Evolutionary conservation across 2,329 filamentous ascomycete genomes (phyloP), one percentile per base, ranked within the genome.

Genomic region (Endoconidiophora laricicola): DNA sequence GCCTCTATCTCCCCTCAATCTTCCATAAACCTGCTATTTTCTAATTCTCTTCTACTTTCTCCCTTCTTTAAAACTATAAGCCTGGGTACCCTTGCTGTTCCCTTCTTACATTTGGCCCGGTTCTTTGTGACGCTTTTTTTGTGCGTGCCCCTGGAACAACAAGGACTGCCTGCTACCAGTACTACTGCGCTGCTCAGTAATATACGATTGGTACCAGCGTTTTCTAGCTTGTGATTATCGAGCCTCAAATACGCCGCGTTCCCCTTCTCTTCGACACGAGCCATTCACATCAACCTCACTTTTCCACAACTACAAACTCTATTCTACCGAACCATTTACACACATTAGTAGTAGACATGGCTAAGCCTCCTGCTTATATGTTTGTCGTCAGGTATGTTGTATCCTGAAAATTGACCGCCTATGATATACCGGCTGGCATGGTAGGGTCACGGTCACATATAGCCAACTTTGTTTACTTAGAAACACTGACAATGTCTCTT

Each of bases 311-410:
- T 49, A 38, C 42, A 18, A 41, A 39, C 46, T 14, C 37, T 10
- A 20, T 23, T 14, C 3, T 9, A 22, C 10, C 44, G 49, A 42
- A 39, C 18, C 45, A 44, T 55, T 52, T 67, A 48, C 65, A 65
- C 55, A 60, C 68, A 46, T 68, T 68, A 33, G 9, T 68, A 33
- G 9, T 12, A 50, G 63, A 55, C 52, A 69, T 69, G 66, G 65
- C 64, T 53, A 61, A 60, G 46, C 65, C 65, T 52, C 66, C 66
- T 49, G 66, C 66, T 49, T 66, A 65, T 55, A 61, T 69, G 45
- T 68, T 68, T 55, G 65, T 69, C 55, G 65, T 68, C 49, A 66
- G 70, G 66, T 65, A 55, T 38, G 61, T 33, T 12, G 12, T 41
- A n/a, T 16, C 20, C 23, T 20, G 12, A 14, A 9, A 29, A 43